A percentile compares a stretch with the other conserved stretches of the same genome.
Evolutionary conservation across 225 moss, liverwort and hornwort species (phyloP).

Genomic region (Pseudisothecium myosuroides): DNA sequence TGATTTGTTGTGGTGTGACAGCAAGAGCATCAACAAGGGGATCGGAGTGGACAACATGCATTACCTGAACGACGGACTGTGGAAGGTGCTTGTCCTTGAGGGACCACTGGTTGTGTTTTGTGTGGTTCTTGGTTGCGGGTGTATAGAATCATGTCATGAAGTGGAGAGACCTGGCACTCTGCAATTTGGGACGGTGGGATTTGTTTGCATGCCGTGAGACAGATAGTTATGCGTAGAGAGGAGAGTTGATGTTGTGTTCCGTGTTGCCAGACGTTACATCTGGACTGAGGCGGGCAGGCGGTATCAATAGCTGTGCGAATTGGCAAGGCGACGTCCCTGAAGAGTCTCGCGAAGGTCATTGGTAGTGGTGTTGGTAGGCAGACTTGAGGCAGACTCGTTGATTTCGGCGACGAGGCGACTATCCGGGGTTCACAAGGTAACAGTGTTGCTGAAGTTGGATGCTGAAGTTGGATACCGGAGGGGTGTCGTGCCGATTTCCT

Average conservation of each 20-base stretch:
- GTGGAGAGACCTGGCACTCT: background rate
- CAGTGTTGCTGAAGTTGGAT: background rate
- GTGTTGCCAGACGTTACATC: constrained; percentile 50
- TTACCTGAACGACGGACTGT: constrained; percentile 86
- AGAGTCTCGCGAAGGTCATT: background rate
- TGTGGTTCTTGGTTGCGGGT: background rate
- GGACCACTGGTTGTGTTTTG: background rate
- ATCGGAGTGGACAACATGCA: constrained; percentile 99
- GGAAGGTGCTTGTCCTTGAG: constrained; percentile 52
- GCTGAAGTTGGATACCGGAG: background rate
- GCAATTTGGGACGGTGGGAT: background rate
- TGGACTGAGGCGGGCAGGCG: constrained; percentile 43
- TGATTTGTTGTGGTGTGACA: constrained; percentile 8
- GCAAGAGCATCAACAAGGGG: constrained; percentile 86
- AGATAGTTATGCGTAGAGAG: background rate
- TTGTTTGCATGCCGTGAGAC: background rate
- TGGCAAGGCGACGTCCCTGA: background rate
- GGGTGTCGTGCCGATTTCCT: background rate
- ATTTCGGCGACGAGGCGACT: background rate
- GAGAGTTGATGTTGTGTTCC: background rate
- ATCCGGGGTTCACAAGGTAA: background rate
- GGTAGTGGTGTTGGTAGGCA: background rate
- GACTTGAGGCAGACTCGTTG: background rate
- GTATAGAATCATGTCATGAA: background rate
- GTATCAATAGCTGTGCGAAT: background rate